These are phyloP conservation scores for Colletotrichum sp. DNA, from an alignment of 2,329 filamentous ascomycete genomes.

Conservation along the genomic window DNA sequence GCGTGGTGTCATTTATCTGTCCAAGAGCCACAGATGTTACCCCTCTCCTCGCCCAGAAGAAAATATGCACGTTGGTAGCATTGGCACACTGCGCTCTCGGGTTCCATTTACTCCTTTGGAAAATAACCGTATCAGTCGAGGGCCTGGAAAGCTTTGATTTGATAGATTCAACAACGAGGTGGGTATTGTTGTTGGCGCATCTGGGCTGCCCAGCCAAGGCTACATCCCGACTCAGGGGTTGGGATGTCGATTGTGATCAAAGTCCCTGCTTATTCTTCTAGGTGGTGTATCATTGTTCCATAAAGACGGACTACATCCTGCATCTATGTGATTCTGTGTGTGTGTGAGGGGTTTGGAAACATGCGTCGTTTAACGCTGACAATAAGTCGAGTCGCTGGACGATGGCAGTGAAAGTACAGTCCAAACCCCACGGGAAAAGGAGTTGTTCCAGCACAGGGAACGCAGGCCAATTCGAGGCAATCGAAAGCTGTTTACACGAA, in stretches of 20 bases:
- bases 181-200: background rate
- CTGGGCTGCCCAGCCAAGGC: background rate
- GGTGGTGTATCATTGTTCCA: background rate
- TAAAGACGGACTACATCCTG: background rate
- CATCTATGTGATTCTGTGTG: background rate
- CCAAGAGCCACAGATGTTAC: background rate
- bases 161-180: background rate
- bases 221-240: background rate
- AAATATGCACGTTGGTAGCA: background rate
- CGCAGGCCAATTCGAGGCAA: background rate
- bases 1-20: background rate
- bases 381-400: background rate
- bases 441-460: background rate
- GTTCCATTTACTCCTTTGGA: background rate
- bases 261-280: background rate
- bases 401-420: background rate
- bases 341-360: background rate
- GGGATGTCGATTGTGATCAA: background rate
- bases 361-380: background rate
- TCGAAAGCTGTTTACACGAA: background rate
- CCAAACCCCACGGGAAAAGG: background rate
- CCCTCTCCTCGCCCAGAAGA: background rate
- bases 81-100: background rate
- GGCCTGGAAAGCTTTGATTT: background rate
- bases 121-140: background rate